Evolutionary conservation across 1,284 basidiomycete genomes (phyloP), one percentile per base, ranked within the genome.

Genomic region (Boletellus dicymbophilus): DNA sequence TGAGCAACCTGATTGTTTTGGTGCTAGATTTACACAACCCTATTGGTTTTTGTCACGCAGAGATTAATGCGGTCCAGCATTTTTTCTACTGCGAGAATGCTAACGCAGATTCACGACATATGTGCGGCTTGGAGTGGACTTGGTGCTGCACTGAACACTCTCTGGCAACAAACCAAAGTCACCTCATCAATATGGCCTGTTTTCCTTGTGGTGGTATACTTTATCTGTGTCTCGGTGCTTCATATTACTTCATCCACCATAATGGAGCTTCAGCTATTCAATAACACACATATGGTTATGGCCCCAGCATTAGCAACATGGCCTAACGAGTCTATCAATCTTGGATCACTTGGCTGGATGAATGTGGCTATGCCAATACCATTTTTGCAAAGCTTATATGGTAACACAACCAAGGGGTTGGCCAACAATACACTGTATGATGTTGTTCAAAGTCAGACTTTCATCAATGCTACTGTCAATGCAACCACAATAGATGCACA

Each of bases 101-200:
- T n/a, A n/a, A n/a, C n/a, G n/a, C n/a, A n/a, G n/a, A n/a, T n/a
- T n/a, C n/a, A n/a, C n/a, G n/a, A n/a, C n/a, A n/a, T n/a, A n/a
- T n/a, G n/a, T n/a, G n/a, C n/a, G n/a, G n/a, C n/a, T n/a, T n/a
- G 31, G 42, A 16, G 18, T 8, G 42, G 42, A 10, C 5, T 34
- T 7, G 42, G 42, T 20, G 30, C 42, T 5, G 21, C 42, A 4
- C 28, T 42, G 7, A 22, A 8, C 11, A n/a, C 28, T 22, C 27
- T 42, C 20, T 42, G 40, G 40, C 40, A 42, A 18, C 43, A 44
- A 44, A 44, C 43, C 10, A 36, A 27, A 18, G 43, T 44, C 25
- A 4, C 44, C 4, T 46, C 36, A 3, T 46, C 44, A 0, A 15
- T 46, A 2, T 20, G 13, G 10, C 25, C 44, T 5, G 31, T 38